A percentile compares a stretch with the other conserved stretches of the same genome.
phyloP scores from a whole-genome alignment of 257 asterid genomes.

The Penstemon davidsonii region DNA sequence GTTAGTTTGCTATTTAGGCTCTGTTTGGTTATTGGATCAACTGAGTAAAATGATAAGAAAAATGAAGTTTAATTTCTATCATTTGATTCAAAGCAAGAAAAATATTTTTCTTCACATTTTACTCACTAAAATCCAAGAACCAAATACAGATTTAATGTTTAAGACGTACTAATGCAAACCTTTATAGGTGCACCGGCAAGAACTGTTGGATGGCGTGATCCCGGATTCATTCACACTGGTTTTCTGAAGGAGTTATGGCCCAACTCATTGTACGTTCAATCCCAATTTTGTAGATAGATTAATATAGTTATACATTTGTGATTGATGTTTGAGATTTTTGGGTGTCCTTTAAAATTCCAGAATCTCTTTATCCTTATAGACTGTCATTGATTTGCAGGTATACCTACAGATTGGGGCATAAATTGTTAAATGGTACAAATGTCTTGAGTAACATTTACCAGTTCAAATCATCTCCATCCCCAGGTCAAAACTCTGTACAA shows the following conservation, averaged over 20 bases:
- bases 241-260: slow-evolving; percentile 51
- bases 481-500: slow-evolving; percentile 90
- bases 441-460: slow-evolving; percentile 64
- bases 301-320: too few relatives aligned
- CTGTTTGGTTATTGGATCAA: too few relatives aligned
- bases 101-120: too few relatives aligned
- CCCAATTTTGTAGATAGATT: not conserved
- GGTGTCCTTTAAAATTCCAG: not conserved
- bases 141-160: too few relatives aligned
- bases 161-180: too few relatives aligned
- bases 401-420: slow-evolving; percentile 88
- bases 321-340: too few relatives aligned
- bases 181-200: slow-evolving; percentile 32
- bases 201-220: slow-evolving; percentile 58
- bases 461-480: slow-evolving; percentile 91
- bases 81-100: too few relatives aligned
- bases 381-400: slow-evolving; percentile 49
- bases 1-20: too few relatives aligned
- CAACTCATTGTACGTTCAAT: slow-evolving; percentile 33
- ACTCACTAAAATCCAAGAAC: too few relatives aligned
- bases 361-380: not conserved
- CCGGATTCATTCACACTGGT: slow-evolving; percentile 50
- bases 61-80: too few relatives aligned
- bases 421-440: slow-evolving; percentile 52
- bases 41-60: too few relatives aligned